Conservation (phyloP, 2,329 filamentous ascomycete species). For the Cercospora sesami region DNA sequence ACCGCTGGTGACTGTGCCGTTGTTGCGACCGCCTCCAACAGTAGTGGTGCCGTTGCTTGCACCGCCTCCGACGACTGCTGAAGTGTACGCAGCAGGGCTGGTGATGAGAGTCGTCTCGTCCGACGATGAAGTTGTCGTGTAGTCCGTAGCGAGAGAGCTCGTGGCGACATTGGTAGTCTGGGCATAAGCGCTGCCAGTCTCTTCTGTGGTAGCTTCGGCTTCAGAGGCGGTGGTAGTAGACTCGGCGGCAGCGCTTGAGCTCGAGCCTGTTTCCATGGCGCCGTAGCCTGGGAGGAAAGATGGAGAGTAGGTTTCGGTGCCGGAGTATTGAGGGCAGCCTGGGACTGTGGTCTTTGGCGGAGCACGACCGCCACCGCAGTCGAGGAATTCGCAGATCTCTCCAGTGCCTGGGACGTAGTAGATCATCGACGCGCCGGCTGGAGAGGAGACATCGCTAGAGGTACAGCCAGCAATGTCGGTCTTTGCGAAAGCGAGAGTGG, state of each 20-base stretch:
- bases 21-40: slow-evolving; percentile 2
- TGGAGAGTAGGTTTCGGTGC: slow-evolving; percentile 57
- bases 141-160: neutral
- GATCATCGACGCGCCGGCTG: slow-evolving; percentile 51
- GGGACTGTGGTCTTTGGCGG: slow-evolving; percentile 63
- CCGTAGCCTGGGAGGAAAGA: slow-evolving; percentile 48
- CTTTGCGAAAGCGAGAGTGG: slow-evolving; percentile 36
- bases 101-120: slow-evolving; percentile 5
- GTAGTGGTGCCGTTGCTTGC: neutral
- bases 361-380: slow-evolving; percentile 68
- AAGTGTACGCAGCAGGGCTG: neutral
- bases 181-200: neutral
- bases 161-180: slow-evolving; percentile 1
- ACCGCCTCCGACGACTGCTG: neutral
- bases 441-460: slow-evolving; percentile 39
- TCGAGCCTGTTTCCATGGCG: slow-evolving; percentile 14
- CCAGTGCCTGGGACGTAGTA: slow-evolving; percentile 65
- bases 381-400: slow-evolving; percentile 63
- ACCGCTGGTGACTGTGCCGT: neutral
- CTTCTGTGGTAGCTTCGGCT: slow-evolving; percentile 1
- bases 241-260: slow-evolving; percentile 6
- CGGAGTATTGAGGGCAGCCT: slow-evolving; percentile 58
- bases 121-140: neutral
- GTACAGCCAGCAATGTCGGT: slow-evolving; percentile 50
- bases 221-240: neutral